Conservation (phyloP, 2,329 filamentous ascomycete genomes). For the Hypoxylon sp. region DNA sequence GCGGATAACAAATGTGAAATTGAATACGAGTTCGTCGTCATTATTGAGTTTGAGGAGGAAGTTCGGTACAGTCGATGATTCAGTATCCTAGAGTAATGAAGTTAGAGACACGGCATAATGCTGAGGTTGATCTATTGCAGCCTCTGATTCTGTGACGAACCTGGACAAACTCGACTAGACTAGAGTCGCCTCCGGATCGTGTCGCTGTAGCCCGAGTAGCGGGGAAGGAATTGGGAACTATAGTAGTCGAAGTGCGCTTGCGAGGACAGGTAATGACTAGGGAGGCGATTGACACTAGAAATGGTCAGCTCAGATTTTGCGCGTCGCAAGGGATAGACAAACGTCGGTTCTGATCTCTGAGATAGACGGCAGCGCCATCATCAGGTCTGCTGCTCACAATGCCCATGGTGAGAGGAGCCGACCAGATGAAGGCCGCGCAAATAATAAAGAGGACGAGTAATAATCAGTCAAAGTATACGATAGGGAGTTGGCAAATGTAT, state of each 20-base stretch:
- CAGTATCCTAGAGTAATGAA: conserved; percentile 77
- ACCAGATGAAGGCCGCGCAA: conserved; percentile 51
- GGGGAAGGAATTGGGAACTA: conserved; percentile 90
- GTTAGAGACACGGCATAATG: conserved; percentile 42
- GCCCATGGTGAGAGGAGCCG: conserved; percentile 77
- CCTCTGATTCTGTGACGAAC: conserved; percentile 64
- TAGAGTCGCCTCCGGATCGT: conserved; percentile 80
- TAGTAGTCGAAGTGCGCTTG: conserved; percentile 81
- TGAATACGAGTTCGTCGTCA: conserved; percentile 93
- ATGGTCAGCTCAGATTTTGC: conserved; percentile 46
- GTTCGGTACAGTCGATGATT: conserved; percentile 72
- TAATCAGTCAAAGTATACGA: conserved; percentile 32
- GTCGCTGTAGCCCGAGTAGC: conserved; percentile 82
- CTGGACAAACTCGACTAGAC: conserved; percentile 91
- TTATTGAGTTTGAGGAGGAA: conserved; percentile 91
- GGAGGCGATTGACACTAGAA: conserved; percentile 86
- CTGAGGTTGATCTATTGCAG: conserved; percentile 28
- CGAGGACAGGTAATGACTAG: conserved; percentile 85
- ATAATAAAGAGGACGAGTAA: conserved; percentile 20
- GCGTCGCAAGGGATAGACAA: conserved; percentile 59
- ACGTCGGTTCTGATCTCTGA: conserved; percentile 95
- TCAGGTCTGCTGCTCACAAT: conserved; percentile 91
- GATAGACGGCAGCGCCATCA: conserved; percentile 83
- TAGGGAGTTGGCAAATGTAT: conserved; percentile 25
- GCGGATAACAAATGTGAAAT: conserved; percentile 88